These are phyloP conservation scores for Plasmopara muralis DNA, from an alignment of 352 stramenopile genomes.

Conservation along the genomic window DNA sequence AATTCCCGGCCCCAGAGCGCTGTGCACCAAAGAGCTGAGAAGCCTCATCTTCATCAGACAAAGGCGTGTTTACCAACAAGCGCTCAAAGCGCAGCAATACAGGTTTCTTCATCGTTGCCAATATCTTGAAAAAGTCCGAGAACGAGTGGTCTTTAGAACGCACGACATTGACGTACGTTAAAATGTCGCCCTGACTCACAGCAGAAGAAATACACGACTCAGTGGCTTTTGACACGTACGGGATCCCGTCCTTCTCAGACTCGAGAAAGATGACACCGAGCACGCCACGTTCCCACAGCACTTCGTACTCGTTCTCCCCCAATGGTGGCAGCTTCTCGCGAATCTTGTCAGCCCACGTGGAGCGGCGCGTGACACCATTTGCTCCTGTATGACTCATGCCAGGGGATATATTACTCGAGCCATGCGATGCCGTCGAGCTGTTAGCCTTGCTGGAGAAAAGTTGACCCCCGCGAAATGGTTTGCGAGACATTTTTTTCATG, in stretches of 20 bases:
- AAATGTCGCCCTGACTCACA: constrained; percentile 64
- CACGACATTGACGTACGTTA: constrained; percentile 83
- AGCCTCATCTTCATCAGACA: constrained; percentile 40
- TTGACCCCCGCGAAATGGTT: constrained; percentile 50
- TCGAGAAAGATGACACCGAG: constrained; percentile 85
- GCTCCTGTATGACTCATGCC: constrained; percentile 5
- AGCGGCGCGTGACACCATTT: constrained; percentile 20
- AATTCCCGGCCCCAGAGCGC: constrained; percentile 40
- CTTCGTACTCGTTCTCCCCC: constrained; percentile 78
- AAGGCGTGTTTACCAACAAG: constrained; percentile 36
- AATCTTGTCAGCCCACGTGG: constrained; percentile 75
- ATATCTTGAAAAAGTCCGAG: constrained; percentile 86
- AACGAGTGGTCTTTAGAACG: constrained; percentile 84
- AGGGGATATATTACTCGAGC: constrained; percentile 15
- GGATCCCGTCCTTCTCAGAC: constrained; percentile 78
- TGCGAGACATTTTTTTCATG: constrained; percentile 71
- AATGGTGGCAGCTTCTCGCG: constrained; percentile 70
- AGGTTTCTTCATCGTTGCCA: constrained; percentile 87
- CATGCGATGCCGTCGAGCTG: constrained; percentile 11
- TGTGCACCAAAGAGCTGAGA: constrained; percentile 36
- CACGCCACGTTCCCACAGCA: constrained; percentile 81
- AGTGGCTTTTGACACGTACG: constrained; percentile 81
- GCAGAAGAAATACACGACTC: constrained; percentile 78
- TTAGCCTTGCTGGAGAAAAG: constrained; percentile 32
- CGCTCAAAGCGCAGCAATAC: constrained; percentile 80